Percentiles rank a stretch among this genome's conserved stretches.
These are phyloP conservation scores for Hypoxylon fragiforme DNA, from an alignment of 495 filamentous ascomycete species.

Conservation along the genomic window DNA sequence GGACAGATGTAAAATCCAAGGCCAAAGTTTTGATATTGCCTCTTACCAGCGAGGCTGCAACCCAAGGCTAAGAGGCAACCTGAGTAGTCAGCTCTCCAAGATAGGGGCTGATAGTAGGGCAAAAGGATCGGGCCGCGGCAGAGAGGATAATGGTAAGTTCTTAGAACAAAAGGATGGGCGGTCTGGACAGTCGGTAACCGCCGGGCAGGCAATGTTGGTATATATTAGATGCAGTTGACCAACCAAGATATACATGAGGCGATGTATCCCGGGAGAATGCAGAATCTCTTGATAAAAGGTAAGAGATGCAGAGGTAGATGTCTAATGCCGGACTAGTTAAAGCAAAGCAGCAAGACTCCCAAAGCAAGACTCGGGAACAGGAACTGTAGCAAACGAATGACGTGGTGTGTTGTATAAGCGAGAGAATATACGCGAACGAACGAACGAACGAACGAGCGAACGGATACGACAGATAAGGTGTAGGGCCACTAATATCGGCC, in stretches of 20 bases:
- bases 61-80: not conserved
- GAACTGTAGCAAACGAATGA: conserved; percentile 22
- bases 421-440: conserved; percentile 14
- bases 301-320: too few relatives aligned
- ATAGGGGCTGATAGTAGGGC: conserved; percentile 8
- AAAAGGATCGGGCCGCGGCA: conserved; percentile 20
- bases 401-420: conserved; percentile 25
- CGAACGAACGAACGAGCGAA: too few relatives aligned
- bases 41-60: conserved; percentile 11
- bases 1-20: not conserved
- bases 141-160: conserved; percentile 13
- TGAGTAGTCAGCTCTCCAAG: conserved; percentile 1
- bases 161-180: conserved; percentile 21
- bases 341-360: too few relatives aligned
- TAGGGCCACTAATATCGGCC: conserved; percentile 15
- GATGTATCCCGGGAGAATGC: conserved; percentile 17
- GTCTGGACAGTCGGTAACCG: conserved; percentile 22
- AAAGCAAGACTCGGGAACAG: too few relatives aligned
- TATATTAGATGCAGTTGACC: conserved; percentile 27
- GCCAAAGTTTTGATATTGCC: not conserved
- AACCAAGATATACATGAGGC: conserved; percentile 32
- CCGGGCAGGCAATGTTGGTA: conserved; percentile 25
- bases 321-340: conserved; percentile 31
- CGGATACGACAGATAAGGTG: conserved; percentile 7
- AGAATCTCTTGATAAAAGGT: conserved; percentile 18